phyloP scores from a whole-genome alignment of 1,139 yeast species.

The Blastobotrys persicus region DNA sequence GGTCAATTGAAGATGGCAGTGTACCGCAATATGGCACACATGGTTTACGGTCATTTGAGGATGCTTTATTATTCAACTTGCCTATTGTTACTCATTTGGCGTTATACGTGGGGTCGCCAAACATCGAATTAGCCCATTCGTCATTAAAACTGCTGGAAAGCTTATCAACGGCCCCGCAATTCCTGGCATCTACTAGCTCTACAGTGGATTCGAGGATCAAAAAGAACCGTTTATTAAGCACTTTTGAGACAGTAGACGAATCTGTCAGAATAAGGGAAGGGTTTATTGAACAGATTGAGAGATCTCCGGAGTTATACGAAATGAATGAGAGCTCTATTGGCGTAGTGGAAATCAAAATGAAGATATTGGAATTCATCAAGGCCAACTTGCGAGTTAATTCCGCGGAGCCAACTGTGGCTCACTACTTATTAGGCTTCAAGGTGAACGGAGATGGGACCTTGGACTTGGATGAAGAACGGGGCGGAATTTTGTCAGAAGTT shows the following conservation, averaged over 20 bases:
- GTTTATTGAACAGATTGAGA: conserved; percentile 66
- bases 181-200: conserved; percentile 40
- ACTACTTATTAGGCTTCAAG: conserved; percentile 73
- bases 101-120: conserved; percentile 61
- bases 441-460: conserved; percentile 43
- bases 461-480: conserved; percentile 44
- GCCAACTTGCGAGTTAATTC: conserved; percentile 46
- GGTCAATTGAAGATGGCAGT: conserved; percentile 18
- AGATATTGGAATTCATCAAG: conserved; percentile 57
- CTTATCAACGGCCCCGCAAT: conserved; percentile 51
- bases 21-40: conserved; percentile 49
- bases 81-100: conserved; percentile 69
- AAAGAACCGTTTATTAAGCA: conserved; percentile 65
- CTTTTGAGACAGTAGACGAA: conserved; percentile 74
- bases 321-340: conserved; percentile 20
- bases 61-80: conserved; percentile 65
- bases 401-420: conserved; percentile 57
- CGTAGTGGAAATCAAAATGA: conserved; percentile 50
- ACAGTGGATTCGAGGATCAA: conserved; percentile 45
- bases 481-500: conserved; percentile 50
- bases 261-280: conserved; percentile 63
- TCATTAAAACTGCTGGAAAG: conserved; percentile 55
- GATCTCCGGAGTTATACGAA: conserved; percentile 39
- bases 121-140: conserved; percentile 48
- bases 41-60: conserved; percentile 64